A percentile compares a stretch with the other conserved stretches of the same genome.
Evolutionary conservation across 2,329 filamentous ascomycete genomes (phyloP).

Genomic region (Pestalotiopsis sp.): DNA sequence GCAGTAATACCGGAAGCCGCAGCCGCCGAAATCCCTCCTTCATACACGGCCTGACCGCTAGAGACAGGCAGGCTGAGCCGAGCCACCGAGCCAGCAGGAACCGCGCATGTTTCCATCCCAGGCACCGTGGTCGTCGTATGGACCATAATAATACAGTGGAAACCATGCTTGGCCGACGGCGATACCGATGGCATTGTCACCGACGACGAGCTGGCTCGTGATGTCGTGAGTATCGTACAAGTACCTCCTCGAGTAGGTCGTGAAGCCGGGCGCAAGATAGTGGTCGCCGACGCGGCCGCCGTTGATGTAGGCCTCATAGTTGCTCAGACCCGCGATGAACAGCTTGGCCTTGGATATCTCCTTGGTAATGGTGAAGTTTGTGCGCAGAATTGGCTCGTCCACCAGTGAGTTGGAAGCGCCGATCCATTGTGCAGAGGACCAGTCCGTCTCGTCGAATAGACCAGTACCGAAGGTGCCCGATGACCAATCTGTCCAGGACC

Average conservation of each 20-base stretch:
- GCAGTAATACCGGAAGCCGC: not conserved
- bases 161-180: slow-evolving; percentile 56
- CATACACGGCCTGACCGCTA: not conserved
- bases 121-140: slow-evolving; percentile 26
- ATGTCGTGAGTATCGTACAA: slow-evolving; percentile 56
- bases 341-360: slow-evolving; percentile 22
- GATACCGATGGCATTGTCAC: slow-evolving; percentile 42
- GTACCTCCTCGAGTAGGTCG: slow-evolving; percentile 49
- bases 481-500: not conserved
- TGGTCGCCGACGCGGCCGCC: slow-evolving; percentile 38
- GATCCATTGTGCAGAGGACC: not conserved
- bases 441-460: not conserved
- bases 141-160: slow-evolving; percentile 14
- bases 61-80: not conserved
- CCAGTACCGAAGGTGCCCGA: not conserved
- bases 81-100: not conserved
- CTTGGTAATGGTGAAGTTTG: not conserved
- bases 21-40: not conserved
- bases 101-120: slow-evolving; percentile 29
- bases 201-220: slow-evolving; percentile 35
- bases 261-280: slow-evolving; percentile 52
- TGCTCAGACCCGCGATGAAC: slow-evolving; percentile 45
- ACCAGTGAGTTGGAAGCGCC: not conserved
- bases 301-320: slow-evolving; percentile 50
- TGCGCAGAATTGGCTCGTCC: not conserved